A percentile compares a stretch with the other conserved stretches of the same genome.
Evolutionary conservation across 345 rosid species (phyloP).

Genomic region (Acer saccharum): DNA sequence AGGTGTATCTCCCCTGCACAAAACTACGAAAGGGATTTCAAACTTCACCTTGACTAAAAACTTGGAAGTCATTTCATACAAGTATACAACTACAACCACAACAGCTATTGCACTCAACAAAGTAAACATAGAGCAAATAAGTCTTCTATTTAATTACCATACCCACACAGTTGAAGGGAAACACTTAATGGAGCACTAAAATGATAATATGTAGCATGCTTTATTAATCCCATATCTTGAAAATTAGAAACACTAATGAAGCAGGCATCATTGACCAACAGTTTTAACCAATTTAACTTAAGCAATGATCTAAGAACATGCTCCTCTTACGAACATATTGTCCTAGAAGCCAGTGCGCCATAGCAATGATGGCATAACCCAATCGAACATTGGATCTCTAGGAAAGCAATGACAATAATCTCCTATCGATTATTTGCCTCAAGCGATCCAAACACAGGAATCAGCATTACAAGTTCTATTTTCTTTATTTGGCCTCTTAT

Average conservation of each 20-base stretch:
- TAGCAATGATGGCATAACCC: neutral
- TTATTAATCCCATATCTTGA: neutral
- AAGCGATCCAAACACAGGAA: neutral
- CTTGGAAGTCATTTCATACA: neutral
- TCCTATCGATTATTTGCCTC: neutral
- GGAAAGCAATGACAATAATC: neutral
- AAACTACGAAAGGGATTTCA: neutral
- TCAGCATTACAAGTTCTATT: neutral
- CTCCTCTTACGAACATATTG: neutral
- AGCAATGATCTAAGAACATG: neutral
- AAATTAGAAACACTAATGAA: neutral
- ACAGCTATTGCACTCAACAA: neutral
- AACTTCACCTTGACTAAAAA: neutral
- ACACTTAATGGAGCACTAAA: neutral
- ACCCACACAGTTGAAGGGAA: neutral
- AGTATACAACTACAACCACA: neutral
- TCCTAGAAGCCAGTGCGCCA: neutral
- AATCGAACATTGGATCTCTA: neutral
- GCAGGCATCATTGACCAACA: neutral
- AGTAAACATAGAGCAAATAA: neutral
- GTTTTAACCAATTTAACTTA: neutral
- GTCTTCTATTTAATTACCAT: neutral
- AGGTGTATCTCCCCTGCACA: neutral
- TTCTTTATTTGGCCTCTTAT: neutral
- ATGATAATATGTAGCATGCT: neutral